Evolutionary conservation across 1,139 yeast species (phyloP).

Genomic region (Candida pseudoviswanathii): DNA sequence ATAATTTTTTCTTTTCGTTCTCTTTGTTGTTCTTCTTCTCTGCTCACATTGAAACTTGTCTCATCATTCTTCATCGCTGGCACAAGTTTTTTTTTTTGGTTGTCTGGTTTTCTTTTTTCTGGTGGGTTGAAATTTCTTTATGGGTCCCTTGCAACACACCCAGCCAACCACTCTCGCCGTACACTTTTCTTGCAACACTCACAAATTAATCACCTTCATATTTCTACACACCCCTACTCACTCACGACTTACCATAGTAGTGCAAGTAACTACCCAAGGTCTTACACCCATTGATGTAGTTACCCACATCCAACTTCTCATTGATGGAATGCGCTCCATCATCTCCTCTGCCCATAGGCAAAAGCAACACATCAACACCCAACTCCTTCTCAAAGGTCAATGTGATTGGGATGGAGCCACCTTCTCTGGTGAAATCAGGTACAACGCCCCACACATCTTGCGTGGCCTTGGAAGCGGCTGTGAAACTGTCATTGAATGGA

Average conservation of each 20-base stretch:
- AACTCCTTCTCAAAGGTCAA: conserved; percentile 86
- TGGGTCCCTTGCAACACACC: neutral
- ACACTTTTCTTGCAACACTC: neutral
- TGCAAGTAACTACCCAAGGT: conserved; percentile 93
- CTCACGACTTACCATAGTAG: conserved; percentile 59
- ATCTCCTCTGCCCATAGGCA: conserved; percentile 98
- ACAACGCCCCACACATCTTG: conserved; percentile 91
- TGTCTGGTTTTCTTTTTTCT: too few species aligned
- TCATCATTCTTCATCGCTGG: neutral
- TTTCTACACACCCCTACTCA: neutral
- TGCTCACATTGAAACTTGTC: neutral
- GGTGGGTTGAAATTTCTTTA: neutral
- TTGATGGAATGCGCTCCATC: conserved; percentile 99
- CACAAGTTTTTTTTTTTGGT: neutral
- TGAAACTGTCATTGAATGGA: conserved; percentile 89
- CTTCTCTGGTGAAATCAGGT: conserved; percentile 97
- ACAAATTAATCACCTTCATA: neutral
- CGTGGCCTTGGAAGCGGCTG: conserved; percentile 94
- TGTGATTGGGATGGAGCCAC: conserved; percentile 97
- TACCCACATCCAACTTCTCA: conserved; percentile 86
- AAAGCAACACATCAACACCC: conserved; percentile 79
- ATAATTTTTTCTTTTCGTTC: conserved; percentile 1
- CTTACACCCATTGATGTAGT: conserved; percentile 92
- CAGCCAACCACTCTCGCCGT: neutral
- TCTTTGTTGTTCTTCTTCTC: neutral